These are phyloP conservation scores for Fusarium chuoi DNA, from an alignment of 2,329 filamentous ascomycete genomes.

Conservation along the genomic window DNA sequence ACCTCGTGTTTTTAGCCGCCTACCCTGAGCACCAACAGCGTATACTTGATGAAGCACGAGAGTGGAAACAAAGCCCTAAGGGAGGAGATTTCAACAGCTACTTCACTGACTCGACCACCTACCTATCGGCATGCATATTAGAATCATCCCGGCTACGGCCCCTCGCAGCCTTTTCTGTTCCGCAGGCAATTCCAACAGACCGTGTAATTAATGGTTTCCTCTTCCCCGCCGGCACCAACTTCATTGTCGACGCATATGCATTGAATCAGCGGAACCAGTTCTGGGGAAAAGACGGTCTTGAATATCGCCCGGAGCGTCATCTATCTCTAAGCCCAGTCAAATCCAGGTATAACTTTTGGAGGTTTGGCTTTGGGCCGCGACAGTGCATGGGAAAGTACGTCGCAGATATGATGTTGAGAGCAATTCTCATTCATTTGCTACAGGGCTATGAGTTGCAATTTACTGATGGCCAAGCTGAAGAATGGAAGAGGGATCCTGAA, in stretches of 20 bases:
- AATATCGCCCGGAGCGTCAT: background rate
- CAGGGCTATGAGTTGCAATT: background rate
- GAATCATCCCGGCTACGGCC: background rate
- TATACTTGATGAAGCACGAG: background rate
- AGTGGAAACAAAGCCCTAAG: background rate
- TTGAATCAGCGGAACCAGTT: background rate
- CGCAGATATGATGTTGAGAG: background rate
- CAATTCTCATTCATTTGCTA: background rate
- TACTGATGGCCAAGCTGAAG: background rate
- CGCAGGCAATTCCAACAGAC: background rate
- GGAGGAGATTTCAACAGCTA: background rate
- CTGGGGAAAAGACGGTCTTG: background rate
- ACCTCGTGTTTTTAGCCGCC: background rate
- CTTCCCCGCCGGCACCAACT: background rate
- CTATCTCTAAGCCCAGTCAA: background rate
- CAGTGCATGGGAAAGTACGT: background rate
- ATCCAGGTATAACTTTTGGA: background rate
- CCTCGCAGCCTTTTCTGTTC: background rate
- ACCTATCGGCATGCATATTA: background rate
- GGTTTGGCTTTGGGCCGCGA: background rate
- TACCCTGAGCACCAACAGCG: background rate
- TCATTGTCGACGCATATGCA: background rate
- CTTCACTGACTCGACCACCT: background rate
- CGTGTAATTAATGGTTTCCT: background rate
- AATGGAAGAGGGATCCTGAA: background rate